Evolutionary conservation across 108 stramenopile genomes (phyloP), one percentile per base, ranked within the genome.

Genomic region (Nitzschia sp.): DNA sequence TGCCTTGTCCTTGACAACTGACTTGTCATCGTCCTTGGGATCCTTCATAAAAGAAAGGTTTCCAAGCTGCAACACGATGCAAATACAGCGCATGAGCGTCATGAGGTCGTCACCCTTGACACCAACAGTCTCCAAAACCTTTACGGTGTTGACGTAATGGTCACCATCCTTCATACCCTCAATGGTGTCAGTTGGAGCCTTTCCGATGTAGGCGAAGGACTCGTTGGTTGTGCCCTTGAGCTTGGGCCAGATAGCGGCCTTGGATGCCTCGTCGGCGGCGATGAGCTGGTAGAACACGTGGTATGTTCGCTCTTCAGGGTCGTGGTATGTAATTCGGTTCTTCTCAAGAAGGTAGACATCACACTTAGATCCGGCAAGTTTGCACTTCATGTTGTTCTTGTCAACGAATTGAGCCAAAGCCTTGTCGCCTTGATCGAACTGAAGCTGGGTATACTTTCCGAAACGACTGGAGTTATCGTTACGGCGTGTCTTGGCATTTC

Each of bases 271-370:
- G 14, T 80, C 72, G 17, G 95, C 95, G 10, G 92, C 90, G 3
- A 96, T 74, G 19, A 98, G 68, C 78, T 98, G 97, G 75, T 99
- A 99, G 66, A 99, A 99, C 19, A 98, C 87, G 75, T 99, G 99
- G 78, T 96, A 99, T 41, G 98, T 99, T 59, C 99, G 61, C 3
- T 95, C 95, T 65, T 86, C 78, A 41, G 93, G 76, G 56, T 97
- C 97, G 58, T 91, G 94, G 39, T 77, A 68, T 7, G 93, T 95
- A 41, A 99, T 95, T 39, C 99, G 80, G 53, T 88, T 87, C 80
- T 99, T 99, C 76, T 99, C 99, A 37, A 99, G 78, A 41, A 99
- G 81, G 74, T 98, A 99, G n/a, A 88, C 88, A 56, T 84, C 86
- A 64, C 87, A 87, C 54, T 75, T 86, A 24, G 81, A 83, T 48